phyloP scores from a whole-genome alignment of 257 asterid genomes.

The Thymus quinquecostatus region DNA sequence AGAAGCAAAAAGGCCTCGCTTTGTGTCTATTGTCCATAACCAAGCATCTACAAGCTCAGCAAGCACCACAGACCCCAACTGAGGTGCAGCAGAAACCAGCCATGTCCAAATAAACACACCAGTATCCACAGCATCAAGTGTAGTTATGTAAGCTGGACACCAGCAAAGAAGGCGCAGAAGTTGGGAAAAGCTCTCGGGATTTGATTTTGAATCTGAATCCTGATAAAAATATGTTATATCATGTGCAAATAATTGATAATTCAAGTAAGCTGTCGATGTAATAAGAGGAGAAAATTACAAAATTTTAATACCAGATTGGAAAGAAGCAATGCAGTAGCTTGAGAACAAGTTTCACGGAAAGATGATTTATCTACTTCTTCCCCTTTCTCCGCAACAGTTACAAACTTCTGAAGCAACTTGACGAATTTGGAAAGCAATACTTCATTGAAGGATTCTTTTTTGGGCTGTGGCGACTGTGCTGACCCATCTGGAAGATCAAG shows the following conservation, averaged over 20 bases:
- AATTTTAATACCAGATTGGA: conserved; percentile 66
- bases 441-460: conserved; percentile 72
- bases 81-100: conserved; percentile 99
- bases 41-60: conserved; percentile 99
- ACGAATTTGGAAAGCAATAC: conserved; percentile 75
- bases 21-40: conserved; percentile 98
- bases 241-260: conserved; percentile 23
- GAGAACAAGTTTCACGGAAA: conserved; percentile 92
- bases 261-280: conserved; percentile 7
- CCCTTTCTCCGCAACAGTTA: conserved; percentile 86
- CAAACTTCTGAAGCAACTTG: conserved; percentile 83
- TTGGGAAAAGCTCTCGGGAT: conserved; percentile 85
- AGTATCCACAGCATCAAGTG: conserved; percentile 93
- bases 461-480: conserved; percentile 53
- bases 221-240: conserved; percentile 43
- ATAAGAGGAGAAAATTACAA: conserved; percentile 24
- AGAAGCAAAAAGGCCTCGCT: conserved; percentile 96
- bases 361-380: conserved; percentile 82
- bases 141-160: conserved; percentile 99
- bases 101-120: conserved; percentile 98
- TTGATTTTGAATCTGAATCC: conserved; percentile 79
- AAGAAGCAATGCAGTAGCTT: conserved; percentile 97
- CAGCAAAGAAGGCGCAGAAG: conserved; percentile 99
- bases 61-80: conserved; percentile 91
- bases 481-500: conserved; percentile 60